These are phyloP conservation scores for Daldinia vernicosa DNA, from an alignment of 495 filamentous ascomycete species.

Conservation along the genomic window DNA sequence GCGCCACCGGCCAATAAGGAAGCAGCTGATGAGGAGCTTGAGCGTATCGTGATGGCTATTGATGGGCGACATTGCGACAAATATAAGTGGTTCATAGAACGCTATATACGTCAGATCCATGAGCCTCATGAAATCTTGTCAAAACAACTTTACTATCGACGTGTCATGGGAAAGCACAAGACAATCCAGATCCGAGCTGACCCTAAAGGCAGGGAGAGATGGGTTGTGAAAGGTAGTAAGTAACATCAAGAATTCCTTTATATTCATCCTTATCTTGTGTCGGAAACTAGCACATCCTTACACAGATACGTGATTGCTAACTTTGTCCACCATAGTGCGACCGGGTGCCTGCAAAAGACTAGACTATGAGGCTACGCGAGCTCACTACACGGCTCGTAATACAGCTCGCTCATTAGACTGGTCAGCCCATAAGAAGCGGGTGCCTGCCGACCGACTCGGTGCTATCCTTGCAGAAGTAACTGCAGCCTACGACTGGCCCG, in stretches of 20 bases:
- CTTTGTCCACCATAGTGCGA: background rate
- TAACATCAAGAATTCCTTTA: background rate
- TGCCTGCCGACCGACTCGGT: background rate
- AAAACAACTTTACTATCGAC: slow-evolving; percentile 2
- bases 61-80: slow-evolving; percentile 6
- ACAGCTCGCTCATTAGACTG: background rate
- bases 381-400: background rate
- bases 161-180: background rate
- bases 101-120: background rate
- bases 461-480: background rate
- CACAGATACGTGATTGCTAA: background rate
- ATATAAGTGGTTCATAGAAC: slow-evolving; percentile 2
- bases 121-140: background rate
- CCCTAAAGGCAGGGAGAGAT: background rate
- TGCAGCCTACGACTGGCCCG: background rate
- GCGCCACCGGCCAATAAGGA: background rate
- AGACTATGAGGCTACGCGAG: slow-evolving; percentile 4
- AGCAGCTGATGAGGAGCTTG: background rate
- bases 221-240: slow-evolving; percentile 1
- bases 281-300: background rate
- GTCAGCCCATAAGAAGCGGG: background rate
- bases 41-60: background rate
- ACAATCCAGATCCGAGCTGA: background rate
- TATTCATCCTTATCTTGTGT: background rate
- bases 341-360: background rate